Evolutionary conservation across 2,329 filamentous ascomycete species (phyloP).

Genomic region (Neodidymelliopsis sp.): DNA sequence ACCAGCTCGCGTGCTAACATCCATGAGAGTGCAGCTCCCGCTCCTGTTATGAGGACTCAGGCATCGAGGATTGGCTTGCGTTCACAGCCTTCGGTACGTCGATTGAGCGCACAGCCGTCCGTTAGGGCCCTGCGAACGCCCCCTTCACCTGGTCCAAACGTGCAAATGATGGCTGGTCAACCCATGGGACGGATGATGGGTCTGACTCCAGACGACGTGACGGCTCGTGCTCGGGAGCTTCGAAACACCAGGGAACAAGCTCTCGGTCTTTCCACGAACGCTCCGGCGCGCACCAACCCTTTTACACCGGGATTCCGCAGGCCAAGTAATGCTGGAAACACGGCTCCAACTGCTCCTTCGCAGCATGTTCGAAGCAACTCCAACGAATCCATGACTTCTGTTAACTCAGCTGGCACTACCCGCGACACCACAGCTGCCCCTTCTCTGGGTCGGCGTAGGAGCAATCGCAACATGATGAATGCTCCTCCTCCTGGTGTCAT

Average conservation of each 20-base stretch:
- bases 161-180: conserved; percentile 23
- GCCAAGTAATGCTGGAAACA: conserved; percentile 32
- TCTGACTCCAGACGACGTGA: conserved; percentile 45
- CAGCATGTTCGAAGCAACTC: conserved; percentile 44
- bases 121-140: conserved; percentile 47
- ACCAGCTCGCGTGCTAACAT: conserved; percentile 45
- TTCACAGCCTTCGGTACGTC: conserved; percentile 46
- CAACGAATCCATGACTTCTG: conserved; percentile 43
- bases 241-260: conserved; percentile 45
- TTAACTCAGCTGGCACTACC: conserved; percentile 39
- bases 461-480: conserved; percentile 45
- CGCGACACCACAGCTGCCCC: conserved; percentile 38
- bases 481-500: conserved; percentile 32
- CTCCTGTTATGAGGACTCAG: conserved; percentile 39
- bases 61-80: conserved; percentile 47
- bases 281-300: conserved; percentile 46
- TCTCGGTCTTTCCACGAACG: conserved; percentile 36
- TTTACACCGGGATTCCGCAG: conserved; percentile 44
- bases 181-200: conserved; percentile 21
- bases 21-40: conserved; percentile 32
- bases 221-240: conserved; percentile 45
- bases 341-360: conserved; percentile 19
- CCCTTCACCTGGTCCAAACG: conserved; percentile 35
- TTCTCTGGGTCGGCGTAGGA: conserved; percentile 42
- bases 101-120: conserved; percentile 46